These are phyloP conservation scores for Termitomyces sp. DNA, from an alignment of 768 basidiomycete genomes.

Conservation along the genomic window DNA sequence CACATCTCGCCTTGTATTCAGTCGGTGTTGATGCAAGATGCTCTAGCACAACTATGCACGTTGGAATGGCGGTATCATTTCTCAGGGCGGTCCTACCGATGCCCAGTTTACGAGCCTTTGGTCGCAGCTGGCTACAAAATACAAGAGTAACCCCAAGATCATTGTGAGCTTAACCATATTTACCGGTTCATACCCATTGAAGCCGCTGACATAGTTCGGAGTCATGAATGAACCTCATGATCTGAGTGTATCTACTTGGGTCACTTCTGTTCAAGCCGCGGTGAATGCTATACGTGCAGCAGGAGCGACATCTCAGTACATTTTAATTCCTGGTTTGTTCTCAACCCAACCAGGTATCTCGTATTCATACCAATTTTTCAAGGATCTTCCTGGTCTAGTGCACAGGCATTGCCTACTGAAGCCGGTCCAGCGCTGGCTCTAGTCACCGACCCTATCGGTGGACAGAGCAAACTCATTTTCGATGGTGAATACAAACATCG, in stretches of 20 bases:
- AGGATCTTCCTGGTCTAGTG: conserved; percentile 25
- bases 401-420: conserved; percentile 32
- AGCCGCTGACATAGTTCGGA: conserved; percentile 17
- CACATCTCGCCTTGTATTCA: not conserved
- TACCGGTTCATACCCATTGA: conserved; percentile 15
- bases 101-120: conserved; percentile 47
- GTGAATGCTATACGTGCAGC: conserved; percentile 56
- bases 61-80: conserved; percentile 51
- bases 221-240: conserved; percentile 63
- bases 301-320: conserved; percentile 48
- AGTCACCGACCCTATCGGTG: conserved; percentile 38
- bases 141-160: conserved; percentile 32
- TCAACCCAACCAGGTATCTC: not conserved
- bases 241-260: conserved; percentile 41
- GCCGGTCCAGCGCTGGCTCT: conserved; percentile 37
- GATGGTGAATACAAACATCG: conserved; percentile 24
- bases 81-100: conserved; percentile 53
- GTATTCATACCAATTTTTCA: not conserved
- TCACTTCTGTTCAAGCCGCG: conserved; percentile 42
- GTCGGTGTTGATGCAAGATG: not conserved
- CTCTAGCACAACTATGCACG: conserved; percentile 50
- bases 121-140: conserved; percentile 45
- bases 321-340: conserved; percentile 46
- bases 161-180: conserved; percentile 27
- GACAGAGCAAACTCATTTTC: conserved; percentile 40